These are phyloP conservation scores for Gossypium turneri DNA, from an alignment of 345 rosid genomes.

Conservation along the genomic window DNA sequence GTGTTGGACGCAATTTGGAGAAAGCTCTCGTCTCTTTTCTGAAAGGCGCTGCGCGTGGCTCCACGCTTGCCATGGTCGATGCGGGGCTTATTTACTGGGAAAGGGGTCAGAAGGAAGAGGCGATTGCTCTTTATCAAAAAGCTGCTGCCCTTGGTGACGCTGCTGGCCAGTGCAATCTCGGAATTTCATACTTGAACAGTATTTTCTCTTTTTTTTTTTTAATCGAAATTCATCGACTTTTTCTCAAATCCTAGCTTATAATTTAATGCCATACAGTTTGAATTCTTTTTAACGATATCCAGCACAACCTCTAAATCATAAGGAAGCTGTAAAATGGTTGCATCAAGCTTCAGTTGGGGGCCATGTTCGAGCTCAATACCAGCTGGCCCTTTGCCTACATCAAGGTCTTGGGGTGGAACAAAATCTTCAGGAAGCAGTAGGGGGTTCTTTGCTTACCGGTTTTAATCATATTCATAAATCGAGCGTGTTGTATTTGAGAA, in stretches of 20 bases:
- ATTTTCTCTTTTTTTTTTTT: neutral
- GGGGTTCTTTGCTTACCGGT: constrained; percentile 5
- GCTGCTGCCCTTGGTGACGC: constrained; percentile 83
- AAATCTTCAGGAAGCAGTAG: constrained; percentile 66
- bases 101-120: constrained; percentile 50
- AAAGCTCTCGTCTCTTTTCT: constrained; percentile 81
- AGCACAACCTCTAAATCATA: constrained; percentile 53
- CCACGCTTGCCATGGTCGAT: constrained; percentile 95
- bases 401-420: constrained; percentile 52
- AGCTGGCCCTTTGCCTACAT: constrained; percentile 77
- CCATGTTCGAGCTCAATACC: constrained; percentile 77
- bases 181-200: constrained; percentile 79
- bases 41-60: constrained; percentile 80
- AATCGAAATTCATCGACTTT: neutral
- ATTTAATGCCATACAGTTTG: neutral
- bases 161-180: constrained; percentile 78
- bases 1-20: constrained; percentile 51
- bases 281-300: constrained; percentile 20
- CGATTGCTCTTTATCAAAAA: constrained; percentile 47
- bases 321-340: constrained; percentile 73
- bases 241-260: neutral
- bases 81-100: constrained; percentile 93
- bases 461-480: neutral
- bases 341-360: constrained; percentile 53
- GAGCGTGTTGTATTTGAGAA: neutral